Evolutionary conservation across 2,329 filamentous ascomycete species (phyloP).

Genomic region (Fusarium nygamai): DNA sequence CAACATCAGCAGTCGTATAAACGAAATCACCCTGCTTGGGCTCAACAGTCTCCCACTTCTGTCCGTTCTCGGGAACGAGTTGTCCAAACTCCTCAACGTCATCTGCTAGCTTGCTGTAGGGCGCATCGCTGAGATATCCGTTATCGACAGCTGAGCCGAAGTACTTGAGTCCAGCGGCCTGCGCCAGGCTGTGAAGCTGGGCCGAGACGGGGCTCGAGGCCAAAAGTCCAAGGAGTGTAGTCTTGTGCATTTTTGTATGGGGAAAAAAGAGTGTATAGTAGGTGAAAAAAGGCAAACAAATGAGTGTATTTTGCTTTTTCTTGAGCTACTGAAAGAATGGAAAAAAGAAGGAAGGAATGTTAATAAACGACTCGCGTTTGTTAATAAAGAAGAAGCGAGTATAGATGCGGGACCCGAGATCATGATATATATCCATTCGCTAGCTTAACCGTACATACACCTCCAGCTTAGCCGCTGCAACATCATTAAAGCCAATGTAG

Average conservation of each 20-base stretch:
- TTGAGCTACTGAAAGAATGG: neutral
- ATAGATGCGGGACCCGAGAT: neutral
- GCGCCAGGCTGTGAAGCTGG: conserved; percentile 62
- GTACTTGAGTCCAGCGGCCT: conserved; percentile 66
- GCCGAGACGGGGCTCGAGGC: conserved; percentile 41
- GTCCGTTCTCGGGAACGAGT: conserved; percentile 71
- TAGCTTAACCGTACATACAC: neutral
- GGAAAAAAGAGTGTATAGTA: neutral
- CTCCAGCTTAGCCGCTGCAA: neutral
- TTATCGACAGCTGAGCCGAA: conserved; percentile 75
- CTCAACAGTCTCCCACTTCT: conserved; percentile 73
- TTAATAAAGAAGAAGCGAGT: conserved; percentile 3
- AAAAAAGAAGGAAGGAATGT: conserved; percentile 7
- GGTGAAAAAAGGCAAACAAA: conserved; percentile 9
- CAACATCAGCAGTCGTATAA: conserved; percentile 65
- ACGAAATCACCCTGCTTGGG: conserved; percentile 65
- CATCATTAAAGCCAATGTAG: conserved; percentile 2
- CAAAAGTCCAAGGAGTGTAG: conserved; percentile 39
- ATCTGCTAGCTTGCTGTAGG: conserved; percentile 65
- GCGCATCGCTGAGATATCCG: conserved; percentile 59
- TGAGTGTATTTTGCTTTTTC: conserved; percentile 9
- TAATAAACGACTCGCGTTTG: conserved; percentile 16
- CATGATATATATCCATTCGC: conserved; percentile 20
- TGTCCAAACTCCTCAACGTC: conserved; percentile 69
- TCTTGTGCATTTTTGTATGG: conserved; percentile 32